A percentile compares a stretch with the other conserved stretches of the same genome.
phyloP scores from a whole-genome alignment of 73 alveolate species.

The Paramecium sexaurelia region DNA sequence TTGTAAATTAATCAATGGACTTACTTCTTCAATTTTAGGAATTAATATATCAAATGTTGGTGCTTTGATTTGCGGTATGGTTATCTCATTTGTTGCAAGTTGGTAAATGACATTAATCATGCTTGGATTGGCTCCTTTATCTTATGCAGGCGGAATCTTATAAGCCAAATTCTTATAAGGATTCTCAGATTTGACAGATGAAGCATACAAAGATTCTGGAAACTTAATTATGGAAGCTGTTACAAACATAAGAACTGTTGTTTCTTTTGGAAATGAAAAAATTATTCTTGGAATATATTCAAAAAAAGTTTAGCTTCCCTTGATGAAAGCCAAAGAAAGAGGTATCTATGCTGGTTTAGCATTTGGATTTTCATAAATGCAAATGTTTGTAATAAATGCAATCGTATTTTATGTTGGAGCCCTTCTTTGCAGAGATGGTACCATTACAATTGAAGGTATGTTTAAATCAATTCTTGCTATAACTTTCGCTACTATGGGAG shows the following conservation, averaged over 20 bases:
- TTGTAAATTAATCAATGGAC: slow-evolving; percentile 57
- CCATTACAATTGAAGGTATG: slow-evolving; percentile 70
- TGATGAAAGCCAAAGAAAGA: slow-evolving; percentile 61
- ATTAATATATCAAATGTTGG: slow-evolving; percentile 47
- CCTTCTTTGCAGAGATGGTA: slow-evolving; percentile 68
- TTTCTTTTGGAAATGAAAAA: slow-evolving; percentile 84
- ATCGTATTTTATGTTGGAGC: slow-evolving; percentile 83
- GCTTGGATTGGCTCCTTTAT: slow-evolving; percentile 77
- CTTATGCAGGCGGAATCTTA: slow-evolving; percentile 72
- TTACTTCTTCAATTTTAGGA: slow-evolving; percentile 51
- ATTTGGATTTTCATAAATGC: slow-evolving; percentile 82
- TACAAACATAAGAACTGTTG: slow-evolving; percentile 85
- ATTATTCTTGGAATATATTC: slow-evolving; percentile 77
- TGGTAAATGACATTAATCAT: slow-evolving; percentile 82
- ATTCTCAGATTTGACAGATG: slow-evolving; percentile 62
- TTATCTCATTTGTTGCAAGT: slow-evolving; percentile 69
- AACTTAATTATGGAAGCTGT: slow-evolving; percentile 84
- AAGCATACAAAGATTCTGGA: slow-evolving; percentile 85
- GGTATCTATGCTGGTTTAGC: slow-evolving; percentile 79
- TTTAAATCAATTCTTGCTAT: slow-evolving; percentile 79
- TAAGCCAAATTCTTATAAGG: slow-evolving; percentile 76
- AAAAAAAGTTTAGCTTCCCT: slow-evolving; percentile 49
- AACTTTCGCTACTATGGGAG: slow-evolving; percentile 84
- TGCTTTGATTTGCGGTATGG: slow-evolving; percentile 76
- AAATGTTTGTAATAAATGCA: slow-evolving; percentile 81